Percentiles rank a stretch among this genome's conserved stretches.
Conservation (phyloP, 768 basidiomycete genomes). For the Collybia mongolica region DNA sequence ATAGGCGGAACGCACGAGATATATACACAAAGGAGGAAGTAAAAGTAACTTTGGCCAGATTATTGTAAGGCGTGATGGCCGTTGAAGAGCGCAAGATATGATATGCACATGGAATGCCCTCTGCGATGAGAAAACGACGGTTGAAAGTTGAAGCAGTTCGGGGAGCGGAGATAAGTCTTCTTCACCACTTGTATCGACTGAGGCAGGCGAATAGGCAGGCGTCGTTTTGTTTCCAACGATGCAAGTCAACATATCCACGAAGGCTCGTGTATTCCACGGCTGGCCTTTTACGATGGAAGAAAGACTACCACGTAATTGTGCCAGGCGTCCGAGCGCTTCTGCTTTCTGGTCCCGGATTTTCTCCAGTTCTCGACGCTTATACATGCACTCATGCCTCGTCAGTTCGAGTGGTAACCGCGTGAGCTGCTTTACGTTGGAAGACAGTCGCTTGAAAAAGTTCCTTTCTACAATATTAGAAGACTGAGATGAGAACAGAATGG, state of each 20-base stretch:
- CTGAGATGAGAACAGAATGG: slow-evolving; percentile 10
- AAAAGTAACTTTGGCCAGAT: slow-evolving; percentile 84
- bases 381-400: slow-evolving; percentile 63
- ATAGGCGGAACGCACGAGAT: slow-evolving; percentile 50
- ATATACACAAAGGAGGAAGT: slow-evolving; percentile 65
- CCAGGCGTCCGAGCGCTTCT: slow-evolving; percentile 61
- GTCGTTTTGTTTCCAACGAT: slow-evolving; percentile 17
- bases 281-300: slow-evolving; percentile 25
- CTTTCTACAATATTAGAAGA: neutral
- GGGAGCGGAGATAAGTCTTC: slow-evolving; percentile 1
- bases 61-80: slow-evolving; percentile 67
- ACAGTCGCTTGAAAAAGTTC: slow-evolving; percentile 7
- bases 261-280: slow-evolving; percentile 16
- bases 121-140: slow-evolving; percentile 26
- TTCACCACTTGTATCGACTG: slow-evolving; percentile 2
- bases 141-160: slow-evolving; percentile 24
- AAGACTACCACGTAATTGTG: slow-evolving; percentile 51
- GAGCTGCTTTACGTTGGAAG: slow-evolving; percentile 17
- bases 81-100: slow-evolving; percentile 41
- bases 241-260: slow-evolving; percentile 13
- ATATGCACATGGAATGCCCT: slow-evolving; percentile 27
- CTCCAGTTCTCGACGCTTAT: slow-evolving; percentile 59
- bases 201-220: slow-evolving; percentile 13
- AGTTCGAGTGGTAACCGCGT: slow-evolving; percentile 58
- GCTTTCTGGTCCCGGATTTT: slow-evolving; percentile 68